Evolutionary conservation across 208 protist species (phyloP), one percentile per base, ranked within the genome.

Genomic region (Trypanosoma grayi): DNA sequence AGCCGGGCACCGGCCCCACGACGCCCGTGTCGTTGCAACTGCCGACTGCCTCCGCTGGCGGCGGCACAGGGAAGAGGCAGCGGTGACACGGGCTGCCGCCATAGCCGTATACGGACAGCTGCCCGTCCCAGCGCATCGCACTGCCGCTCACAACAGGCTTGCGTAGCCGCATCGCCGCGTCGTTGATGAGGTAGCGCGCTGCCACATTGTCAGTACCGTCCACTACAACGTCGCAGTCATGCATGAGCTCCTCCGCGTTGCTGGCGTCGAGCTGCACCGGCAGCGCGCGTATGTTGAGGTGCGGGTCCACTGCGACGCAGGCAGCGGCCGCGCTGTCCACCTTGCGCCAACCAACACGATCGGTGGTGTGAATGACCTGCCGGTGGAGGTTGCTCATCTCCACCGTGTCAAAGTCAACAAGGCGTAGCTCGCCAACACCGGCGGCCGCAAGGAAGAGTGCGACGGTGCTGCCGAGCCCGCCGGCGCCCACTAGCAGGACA

Each of bases 61-160:
- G 94, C 11, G 94, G 90, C 10, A 69, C 28, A 9, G 97, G 94
- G 51, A 95, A 98, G 22, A 98, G 54, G 56, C 96, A 98, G 46
- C 96, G 91, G 56, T 97, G 98, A 75, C 95, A 98, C 20, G 94
- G 93, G 4, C 88, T 84, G 25, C 64, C 66, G 7, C 60, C 18
- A 24, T 41, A 85, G 46, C 81, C 79, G 77, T 94, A 97, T 2
- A 97, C 91, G 14, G 89, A 85, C 3, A 98, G 71, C 76, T 98
- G 97, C 30, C 94, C 97, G 13, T 98, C 95, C 84, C 91, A 96
- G 30, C 92, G 81, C 55, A 98, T 83, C n/a, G 95, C 93, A 60
- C 87, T 89, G n/a, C 90, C 95, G 39, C 94, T 98, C 8, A 99
- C 93, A 10, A 98, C 75, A 16, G 96, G 93, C 40, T 77, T 85